Base-by-base conservation (phyloP, 225 moss, liverwort and hornwort species). In the Sphagnum contortum region DNA sequence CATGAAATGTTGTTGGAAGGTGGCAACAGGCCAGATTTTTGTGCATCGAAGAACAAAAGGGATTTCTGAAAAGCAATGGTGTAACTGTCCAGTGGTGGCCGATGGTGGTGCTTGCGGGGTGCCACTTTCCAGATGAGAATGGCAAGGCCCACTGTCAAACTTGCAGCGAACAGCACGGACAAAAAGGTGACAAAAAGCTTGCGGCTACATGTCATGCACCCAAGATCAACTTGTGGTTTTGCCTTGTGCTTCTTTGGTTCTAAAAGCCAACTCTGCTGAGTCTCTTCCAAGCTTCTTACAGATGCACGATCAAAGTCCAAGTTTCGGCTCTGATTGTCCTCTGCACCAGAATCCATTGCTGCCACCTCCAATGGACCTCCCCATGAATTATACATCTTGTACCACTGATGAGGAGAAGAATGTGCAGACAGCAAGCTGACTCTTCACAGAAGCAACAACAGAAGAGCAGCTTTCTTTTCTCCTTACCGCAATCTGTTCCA, bases 261-360 rank as follows among this genome's bases (percentile, higher is more conserved):
- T 13, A 94, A 70, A 49, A 94, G 70, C 94, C 94, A 94, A 77
- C 94, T 91, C 66, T 89, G 87, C 48, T 94, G 94, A 57, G 94
- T 91, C 79, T 94, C 94, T 71, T 91, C 94, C 63, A 91, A 69
- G 66, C 94, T 91, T 70, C 83, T 86, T 46, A 91, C 82, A 2
- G 94, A 94, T 44, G 88, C 94, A 46, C 84, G 73, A 80, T 94
- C 94, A 61, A 91, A 83, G 59, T 94, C 94, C 75, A 84, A 13
- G 64, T 66, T 86, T 49, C 91, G 74, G 59, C 74, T 81, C 45
- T 72, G 76, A 2, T 70, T 71, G 49, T 89, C 94, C 71, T 89
- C 82, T 63, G 88, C 82, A 46, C 77, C 77, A 45, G 83, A 76
- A 63, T 85, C 94, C 29, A 29, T 29, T 66, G 85, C 81, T 9